Base-by-base conservation (phyloP, 148 eudicot genomes). In the Fagopyrum esculentum region DNA sequence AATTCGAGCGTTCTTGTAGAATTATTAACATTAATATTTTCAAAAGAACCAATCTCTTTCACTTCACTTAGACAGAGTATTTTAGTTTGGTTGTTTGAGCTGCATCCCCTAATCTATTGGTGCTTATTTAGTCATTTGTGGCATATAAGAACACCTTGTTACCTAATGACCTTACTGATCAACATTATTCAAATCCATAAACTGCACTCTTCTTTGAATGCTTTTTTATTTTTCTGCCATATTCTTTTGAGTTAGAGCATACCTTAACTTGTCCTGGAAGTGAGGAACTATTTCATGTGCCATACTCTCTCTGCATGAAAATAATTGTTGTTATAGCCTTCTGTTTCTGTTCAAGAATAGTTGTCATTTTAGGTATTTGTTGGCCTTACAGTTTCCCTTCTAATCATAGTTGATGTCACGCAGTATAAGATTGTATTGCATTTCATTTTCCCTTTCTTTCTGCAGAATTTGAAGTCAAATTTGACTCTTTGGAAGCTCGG, bases 401-500 rank as follows among this genome's bases (percentile, higher is more conserved):
- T 48, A 48, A 48, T 48, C 9, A 48, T 48, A 63, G 69, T 5
- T 63, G 15, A 54, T 61, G 55, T 30, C 78, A 15, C 48, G 47
- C 10, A 78, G 5, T 63, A 12, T 35, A 40, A 35, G 19, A 60
- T 66, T 66, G 46, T 12, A 4, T 66, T 66, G 19, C 19, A 66
- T 12, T 40, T 66, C 43, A 45, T 66, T 40, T 66, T 15, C 6
- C 19, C 19, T 9, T 26, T 3, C 30, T 4, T 60, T 60, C 26
- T 66, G 45, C 91, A 96, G 99, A 96, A 96, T 85, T 82, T 96
- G 83, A 90, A 91, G 79, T 91, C 99, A 72, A 96, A 96, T 85
- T 84, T 96, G 82, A 88, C 95, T 29, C 79, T 96, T 83, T 96
- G 98, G 98, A 96, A 91, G 86, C 98, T 96, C 60, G 98, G 99